phyloP scores from a whole-genome alignment of 768 basidiomycete genomes.

The Boletus rufocinnamomeus region DNA sequence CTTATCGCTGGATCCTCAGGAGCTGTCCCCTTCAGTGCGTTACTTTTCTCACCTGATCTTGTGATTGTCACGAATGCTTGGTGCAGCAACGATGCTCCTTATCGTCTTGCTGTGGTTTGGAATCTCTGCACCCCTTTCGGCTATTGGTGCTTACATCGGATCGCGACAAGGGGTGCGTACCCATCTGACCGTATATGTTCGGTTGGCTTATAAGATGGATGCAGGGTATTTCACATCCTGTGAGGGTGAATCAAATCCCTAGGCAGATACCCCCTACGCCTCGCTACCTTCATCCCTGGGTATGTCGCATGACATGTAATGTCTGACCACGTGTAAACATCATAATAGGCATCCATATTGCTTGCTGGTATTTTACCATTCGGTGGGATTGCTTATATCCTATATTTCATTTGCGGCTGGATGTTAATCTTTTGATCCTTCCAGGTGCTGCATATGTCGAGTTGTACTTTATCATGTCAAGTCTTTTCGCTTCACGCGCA shows the following conservation, averaged over 20 bases:
- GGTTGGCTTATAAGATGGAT: slow-evolving; percentile 11
- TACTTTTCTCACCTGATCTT: not conserved
- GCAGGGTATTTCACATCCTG: slow-evolving; percentile 77
- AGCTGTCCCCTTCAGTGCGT: slow-evolving; percentile 89
- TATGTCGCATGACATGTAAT: slow-evolving; percentile 36
- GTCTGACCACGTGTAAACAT: slow-evolving; percentile 11
- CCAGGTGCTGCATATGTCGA: slow-evolving; percentile 95
- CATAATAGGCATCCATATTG: slow-evolving; percentile 60
- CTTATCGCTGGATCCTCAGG: slow-evolving; percentile 85
- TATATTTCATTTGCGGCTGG: slow-evolving; percentile 6
- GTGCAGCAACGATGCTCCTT: slow-evolving; percentile 75
- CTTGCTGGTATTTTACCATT: slow-evolving; percentile 94
- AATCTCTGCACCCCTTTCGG: slow-evolving; percentile 87
- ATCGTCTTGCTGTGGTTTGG: slow-evolving; percentile 91
- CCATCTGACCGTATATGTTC: not conserved
- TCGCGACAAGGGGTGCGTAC: slow-evolving; percentile 77
- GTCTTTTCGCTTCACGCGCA: slow-evolving; percentile 86
- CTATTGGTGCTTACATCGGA: slow-evolving; percentile 85
- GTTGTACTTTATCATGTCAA: slow-evolving; percentile 88
- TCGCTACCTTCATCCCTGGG: slow-evolving; percentile 83
- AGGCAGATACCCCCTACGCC: slow-evolving; percentile 92
- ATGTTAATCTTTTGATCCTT: not conserved
- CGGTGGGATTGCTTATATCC: slow-evolving; percentile 45
- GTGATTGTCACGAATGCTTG: slow-evolving; percentile 1
- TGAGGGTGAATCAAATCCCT: slow-evolving; percentile 90